phyloP scores from a whole-genome alignment of 2,329 filamentous ascomycete species.

The Canariomyces notabilis region DNA sequence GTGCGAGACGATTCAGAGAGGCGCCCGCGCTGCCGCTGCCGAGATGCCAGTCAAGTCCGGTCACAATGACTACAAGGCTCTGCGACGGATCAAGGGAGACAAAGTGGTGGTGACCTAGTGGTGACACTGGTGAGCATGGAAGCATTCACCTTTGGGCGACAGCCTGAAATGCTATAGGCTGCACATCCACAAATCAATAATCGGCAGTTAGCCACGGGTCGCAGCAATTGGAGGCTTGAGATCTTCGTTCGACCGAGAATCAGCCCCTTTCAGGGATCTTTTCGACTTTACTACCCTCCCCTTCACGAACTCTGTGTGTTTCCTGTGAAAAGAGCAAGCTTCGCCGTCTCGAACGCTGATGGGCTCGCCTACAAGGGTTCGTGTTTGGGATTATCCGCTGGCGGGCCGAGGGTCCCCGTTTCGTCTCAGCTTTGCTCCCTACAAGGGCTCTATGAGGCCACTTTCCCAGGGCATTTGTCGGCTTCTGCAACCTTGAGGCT shows the following conservation, averaged over 20 bases:
- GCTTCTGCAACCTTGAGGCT: slow-evolving; percentile 9
- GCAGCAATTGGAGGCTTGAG: slow-evolving; percentile 7
- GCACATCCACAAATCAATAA: slow-evolving; percentile 16
- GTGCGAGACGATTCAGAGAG: neutral
- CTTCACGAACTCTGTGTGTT: slow-evolving; percentile 5
- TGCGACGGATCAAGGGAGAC: slow-evolving; percentile 3
- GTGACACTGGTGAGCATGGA: slow-evolving; percentile 11
- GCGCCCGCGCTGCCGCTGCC: neutral
- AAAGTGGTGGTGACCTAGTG: too few relatives aligned
- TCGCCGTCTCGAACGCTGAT: slow-evolving; percentile 28
- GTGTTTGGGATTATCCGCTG: slow-evolving; percentile 28
- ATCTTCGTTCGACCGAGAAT: slow-evolving; percentile 11
- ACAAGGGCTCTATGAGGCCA: slow-evolving; percentile 10
- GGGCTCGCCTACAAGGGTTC: slow-evolving; percentile 25
- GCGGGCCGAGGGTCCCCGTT: slow-evolving; percentile 33
- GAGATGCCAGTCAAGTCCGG: neutral
- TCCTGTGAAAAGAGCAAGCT: slow-evolving; percentile 16
- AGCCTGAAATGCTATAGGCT: slow-evolving; percentile 13
- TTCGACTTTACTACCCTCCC: slow-evolving; percentile 7
- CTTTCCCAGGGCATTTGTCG: slow-evolving; percentile 9
- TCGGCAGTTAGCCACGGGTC: slow-evolving; percentile 18
- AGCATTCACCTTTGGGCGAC: slow-evolving; percentile 8
- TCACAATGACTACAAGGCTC: neutral
- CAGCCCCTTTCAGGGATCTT: slow-evolving; percentile 2
- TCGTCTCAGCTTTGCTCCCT: slow-evolving; percentile 27